phyloP scores from a whole-genome alignment of 345 rosid species.

The Syzygium aqueum region DNA sequence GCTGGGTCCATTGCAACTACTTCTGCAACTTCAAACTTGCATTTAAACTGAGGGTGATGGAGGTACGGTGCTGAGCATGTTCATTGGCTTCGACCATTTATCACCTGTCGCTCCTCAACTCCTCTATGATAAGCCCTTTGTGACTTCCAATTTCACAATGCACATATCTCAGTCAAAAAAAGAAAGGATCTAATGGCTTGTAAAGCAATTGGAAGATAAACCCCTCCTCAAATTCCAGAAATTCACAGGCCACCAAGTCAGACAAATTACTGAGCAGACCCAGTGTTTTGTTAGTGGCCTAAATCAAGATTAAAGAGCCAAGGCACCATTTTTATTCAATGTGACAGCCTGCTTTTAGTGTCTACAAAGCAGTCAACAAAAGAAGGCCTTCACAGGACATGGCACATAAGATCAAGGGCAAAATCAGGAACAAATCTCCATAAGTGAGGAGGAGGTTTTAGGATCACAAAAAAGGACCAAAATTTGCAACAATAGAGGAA shows the following conservation, averaged over 20 bases:
- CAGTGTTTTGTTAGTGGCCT: background rate
- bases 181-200: background rate
- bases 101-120: background rate
- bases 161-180: background rate
- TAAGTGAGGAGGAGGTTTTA: background rate
- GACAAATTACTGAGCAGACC: background rate
- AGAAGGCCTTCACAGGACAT: background rate
- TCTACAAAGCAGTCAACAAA: background rate
- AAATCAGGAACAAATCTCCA: background rate
- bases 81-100: background rate
- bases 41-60: background rate
- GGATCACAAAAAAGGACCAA: background rate
- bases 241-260: background rate
- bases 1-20: background rate
- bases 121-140: background rate
- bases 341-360: background rate
- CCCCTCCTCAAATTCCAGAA: background rate
- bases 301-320: background rate
- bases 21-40: background rate
- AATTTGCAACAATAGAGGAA: background rate
- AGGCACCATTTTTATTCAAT: background rate
- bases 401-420: background rate
- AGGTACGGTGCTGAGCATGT: background rate
- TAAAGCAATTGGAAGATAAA: background rate
- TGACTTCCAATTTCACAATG: background rate